A percentile compares a stretch with the other conserved stretches of the same genome.
These are phyloP conservation scores for Ramaria sp. DNA, from an alignment of 768 basidiomycete species.

Conservation along the genomic window DNA sequence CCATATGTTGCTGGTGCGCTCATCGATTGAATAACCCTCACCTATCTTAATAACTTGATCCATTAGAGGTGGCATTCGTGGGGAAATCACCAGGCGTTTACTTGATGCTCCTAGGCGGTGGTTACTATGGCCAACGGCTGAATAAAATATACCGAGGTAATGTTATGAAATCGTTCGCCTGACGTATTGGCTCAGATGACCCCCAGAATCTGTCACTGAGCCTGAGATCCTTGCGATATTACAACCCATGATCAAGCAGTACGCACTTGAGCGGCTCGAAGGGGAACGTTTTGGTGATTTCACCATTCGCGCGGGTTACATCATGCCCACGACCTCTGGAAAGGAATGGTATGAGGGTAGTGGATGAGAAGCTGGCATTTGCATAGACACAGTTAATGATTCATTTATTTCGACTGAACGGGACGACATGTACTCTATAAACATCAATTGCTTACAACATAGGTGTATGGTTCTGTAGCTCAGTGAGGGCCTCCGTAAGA, in stretches of 20 bases:
- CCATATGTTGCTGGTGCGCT: conserved; percentile 75
- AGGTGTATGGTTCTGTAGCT: conserved; percentile 9
- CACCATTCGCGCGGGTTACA: conserved; percentile 85
- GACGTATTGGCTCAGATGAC: neutral
- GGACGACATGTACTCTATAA: too few relatives aligned
- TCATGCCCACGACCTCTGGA: conserved; percentile 75
- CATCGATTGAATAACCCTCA: neutral
- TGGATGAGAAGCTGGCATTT: conserved; percentile 64
- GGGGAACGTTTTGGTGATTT: conserved; percentile 96
- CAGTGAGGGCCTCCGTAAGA: conserved; percentile 46
- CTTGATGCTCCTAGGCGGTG: conserved; percentile 91
- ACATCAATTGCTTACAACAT: too few relatives aligned
- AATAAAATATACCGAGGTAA: conserved; percentile 91
- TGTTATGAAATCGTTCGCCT: conserved; percentile 10
- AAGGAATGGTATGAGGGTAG: conserved; percentile 78
- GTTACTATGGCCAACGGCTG: conserved; percentile 86
- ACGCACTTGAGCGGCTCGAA: conserved; percentile 74
- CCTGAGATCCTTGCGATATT: conserved; percentile 88
- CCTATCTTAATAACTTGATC: neutral
- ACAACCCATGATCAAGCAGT: conserved; percentile 87
- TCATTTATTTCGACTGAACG: neutral
- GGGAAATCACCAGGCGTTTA: conserved; percentile 93
- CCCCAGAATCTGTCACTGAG: conserved; percentile 76
- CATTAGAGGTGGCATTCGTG: conserved; percentile 84
- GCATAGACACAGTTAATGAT: conserved; percentile 1